phyloP scores from a whole-genome alignment of 345 rosid genomes.

The Kernera saxatilis region DNA sequence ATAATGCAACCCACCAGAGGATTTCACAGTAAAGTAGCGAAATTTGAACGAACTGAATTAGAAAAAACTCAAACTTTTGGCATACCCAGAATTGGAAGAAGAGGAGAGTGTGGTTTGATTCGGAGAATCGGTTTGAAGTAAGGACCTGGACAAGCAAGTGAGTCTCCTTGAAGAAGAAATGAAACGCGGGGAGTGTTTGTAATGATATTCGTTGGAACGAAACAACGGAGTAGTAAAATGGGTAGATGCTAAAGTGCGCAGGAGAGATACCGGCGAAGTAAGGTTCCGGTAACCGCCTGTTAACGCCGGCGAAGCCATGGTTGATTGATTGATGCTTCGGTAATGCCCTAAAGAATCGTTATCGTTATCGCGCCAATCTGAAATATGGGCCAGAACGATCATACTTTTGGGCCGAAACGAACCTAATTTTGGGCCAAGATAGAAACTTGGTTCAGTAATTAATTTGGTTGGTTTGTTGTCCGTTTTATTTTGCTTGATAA shows the following conservation, averaged over 20 bases:
- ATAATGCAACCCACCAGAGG: background rate
- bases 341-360: slow-evolving; percentile 18
- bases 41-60: background rate
- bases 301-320: slow-evolving; percentile 45
- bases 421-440: background rate
- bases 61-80: background rate
- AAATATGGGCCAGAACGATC: background rate
- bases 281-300: slow-evolving; percentile 41
- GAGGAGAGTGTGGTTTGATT: slow-evolving; percentile 23
- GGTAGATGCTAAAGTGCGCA: slow-evolving; percentile 40
- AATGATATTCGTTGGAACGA: background rate
- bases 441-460: background rate
- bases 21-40: background rate
- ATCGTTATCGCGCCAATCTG: slow-evolving; percentile 22
- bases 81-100: slow-evolving; percentile 45
- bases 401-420: background rate
- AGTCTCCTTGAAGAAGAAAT: slow-evolving; percentile 26
- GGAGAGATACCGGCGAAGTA: slow-evolving; percentile 27
- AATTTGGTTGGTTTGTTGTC: background rate
- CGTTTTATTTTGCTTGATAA: background rate
- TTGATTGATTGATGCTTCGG: background rate
- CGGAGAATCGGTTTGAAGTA: slow-evolving; percentile 27
- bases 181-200: slow-evolving; percentile 11
- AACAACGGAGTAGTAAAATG: background rate
- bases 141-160: slow-evolving; percentile 37